Evolutionary conservation across 495 filamentous ascomycete genomes (phyloP).

Genomic region (Talaromyces trachyspermus): DNA sequence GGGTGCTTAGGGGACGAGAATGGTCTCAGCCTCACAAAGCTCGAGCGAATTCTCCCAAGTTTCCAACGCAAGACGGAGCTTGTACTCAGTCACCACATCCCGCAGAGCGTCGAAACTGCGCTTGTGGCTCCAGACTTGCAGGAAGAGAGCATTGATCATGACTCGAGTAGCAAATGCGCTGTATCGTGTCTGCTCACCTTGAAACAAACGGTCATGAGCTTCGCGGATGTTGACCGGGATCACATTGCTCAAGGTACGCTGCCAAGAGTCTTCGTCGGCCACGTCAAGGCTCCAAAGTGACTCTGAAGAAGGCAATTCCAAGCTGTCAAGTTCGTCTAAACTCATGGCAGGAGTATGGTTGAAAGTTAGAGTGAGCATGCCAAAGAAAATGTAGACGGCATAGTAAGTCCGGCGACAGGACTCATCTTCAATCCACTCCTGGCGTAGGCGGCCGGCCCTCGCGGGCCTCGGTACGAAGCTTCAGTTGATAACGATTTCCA

Average conservation of each 20-base stretch:
- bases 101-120: constrained; percentile 92
- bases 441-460: constrained; percentile 68
- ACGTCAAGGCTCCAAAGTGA: constrained; percentile 86
- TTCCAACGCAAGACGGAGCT: constrained; percentile 88
- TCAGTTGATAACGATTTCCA: constrained; percentile 92
- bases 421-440: constrained; percentile 96
- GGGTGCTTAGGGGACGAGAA: constrained; percentile 88
- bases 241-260: constrained; percentile 62
- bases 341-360: constrained; percentile 96
- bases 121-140: constrained; percentile 98
- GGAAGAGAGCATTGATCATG: constrained; percentile 97
- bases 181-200: constrained; percentile 84
- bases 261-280: constrained; percentile 74
- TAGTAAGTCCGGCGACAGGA: constrained; percentile 95
- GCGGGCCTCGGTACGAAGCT: constrained; percentile 82
- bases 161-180: constrained; percentile 96
- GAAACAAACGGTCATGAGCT: constrained; percentile 90
- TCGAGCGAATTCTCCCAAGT: constrained; percentile 97
- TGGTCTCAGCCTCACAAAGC: constrained; percentile 85
- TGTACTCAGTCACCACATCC: constrained; percentile 97
- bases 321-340: constrained; percentile 93
- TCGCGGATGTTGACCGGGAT: constrained; percentile 79
- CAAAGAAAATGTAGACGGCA: constrained; percentile 99
- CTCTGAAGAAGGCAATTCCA: constrained; percentile 89
- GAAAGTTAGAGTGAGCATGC: constrained; percentile 89